These are phyloP conservation scores for Yamadazyma paraphyllophila DNA, from an alignment of 805 yeast species.

Conservation along the genomic window DNA sequence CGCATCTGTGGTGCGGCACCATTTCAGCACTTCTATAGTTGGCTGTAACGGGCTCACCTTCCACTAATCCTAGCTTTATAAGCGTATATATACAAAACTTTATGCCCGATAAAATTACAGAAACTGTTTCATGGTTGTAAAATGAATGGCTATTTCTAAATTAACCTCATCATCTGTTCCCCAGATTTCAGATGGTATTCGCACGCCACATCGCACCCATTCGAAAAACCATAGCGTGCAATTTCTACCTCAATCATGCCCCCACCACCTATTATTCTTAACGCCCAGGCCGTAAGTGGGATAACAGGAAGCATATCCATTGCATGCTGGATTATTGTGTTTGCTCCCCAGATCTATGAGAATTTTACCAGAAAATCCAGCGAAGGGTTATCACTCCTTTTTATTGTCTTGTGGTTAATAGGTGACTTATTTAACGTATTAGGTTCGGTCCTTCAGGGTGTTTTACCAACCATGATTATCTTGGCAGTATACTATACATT, in stretches of 20 bases:
- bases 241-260: constrained; percentile 26
- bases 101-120: no score
- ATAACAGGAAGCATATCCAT: constrained; percentile 85
- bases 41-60: no score
- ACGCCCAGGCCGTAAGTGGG: constrained; percentile 72
- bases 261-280: constrained; percentile 63
- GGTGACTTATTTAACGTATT: constrained; percentile 93
- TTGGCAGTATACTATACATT: constrained; percentile 89
- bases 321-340: constrained; percentile 97
- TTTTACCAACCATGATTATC: constrained; percentile 90
- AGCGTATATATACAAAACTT: no score
- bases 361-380: constrained; percentile 81
- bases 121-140: not conserved
- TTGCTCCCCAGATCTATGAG: constrained; percentile 95
- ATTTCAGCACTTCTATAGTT: no score
- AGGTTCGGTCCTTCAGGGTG: constrained; percentile 87
- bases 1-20: not conserved
- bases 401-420: constrained; percentile 85
- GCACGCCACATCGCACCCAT: constrained; percentile 2
- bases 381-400: constrained; percentile 84
- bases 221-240: not conserved
- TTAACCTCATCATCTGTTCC: not conserved
- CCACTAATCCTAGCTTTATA: no score
- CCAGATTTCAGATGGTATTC: not conserved
- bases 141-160: not conserved